Evolutionary conservation across 116 monocot species (phyloP).

Genomic region (Zostera marina): DNA sequence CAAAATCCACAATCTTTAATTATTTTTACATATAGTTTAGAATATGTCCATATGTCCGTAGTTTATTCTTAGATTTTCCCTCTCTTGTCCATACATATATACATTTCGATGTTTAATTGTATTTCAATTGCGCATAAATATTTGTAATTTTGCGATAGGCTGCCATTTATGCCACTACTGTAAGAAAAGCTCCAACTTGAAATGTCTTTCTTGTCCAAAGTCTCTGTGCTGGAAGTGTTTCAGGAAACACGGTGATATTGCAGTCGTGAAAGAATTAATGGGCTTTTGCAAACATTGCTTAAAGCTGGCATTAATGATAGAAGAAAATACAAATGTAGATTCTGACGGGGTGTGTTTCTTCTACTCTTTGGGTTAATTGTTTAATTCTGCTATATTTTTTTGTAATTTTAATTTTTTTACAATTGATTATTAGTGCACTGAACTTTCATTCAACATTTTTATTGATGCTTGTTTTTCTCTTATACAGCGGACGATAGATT

Average conservation of each 20-base stretch:
- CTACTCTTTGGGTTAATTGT: too few relatives aligned
- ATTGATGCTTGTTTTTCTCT: background rate
- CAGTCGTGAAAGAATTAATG: constrained; percentile 27
- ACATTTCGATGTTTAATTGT: background rate
- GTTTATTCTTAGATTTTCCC: background rate
- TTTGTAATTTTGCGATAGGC: constrained; percentile 20
- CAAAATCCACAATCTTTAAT: background rate
- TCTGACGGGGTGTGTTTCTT: constrained; percentile 53
- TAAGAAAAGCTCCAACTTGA: constrained; percentile 31
- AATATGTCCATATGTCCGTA: background rate
- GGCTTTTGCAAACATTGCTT: constrained; percentile 76
- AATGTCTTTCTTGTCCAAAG: constrained; percentile 57
- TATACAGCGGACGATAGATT: constrained; percentile 54
- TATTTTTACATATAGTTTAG: background rate
- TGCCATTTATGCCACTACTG: constrained; percentile 59
- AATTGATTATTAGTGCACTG: too few relatives aligned
- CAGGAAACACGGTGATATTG: constrained; percentile 30
- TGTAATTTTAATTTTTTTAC: too few relatives aligned
- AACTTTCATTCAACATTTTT: too few relatives aligned
- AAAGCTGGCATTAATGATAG: constrained; percentile 37
- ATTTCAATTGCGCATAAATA: background rate
- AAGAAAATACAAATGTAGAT: constrained; percentile 37
- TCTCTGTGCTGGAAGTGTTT: constrained; percentile 55
- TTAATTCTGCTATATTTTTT: too few relatives aligned
- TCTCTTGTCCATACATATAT: background rate